Percentiles rank a stretch among this genome's conserved stretches.
phyloP scores from a whole-genome alignment of 257 asterid species.

The Ajuga chamaepitys region DNA sequence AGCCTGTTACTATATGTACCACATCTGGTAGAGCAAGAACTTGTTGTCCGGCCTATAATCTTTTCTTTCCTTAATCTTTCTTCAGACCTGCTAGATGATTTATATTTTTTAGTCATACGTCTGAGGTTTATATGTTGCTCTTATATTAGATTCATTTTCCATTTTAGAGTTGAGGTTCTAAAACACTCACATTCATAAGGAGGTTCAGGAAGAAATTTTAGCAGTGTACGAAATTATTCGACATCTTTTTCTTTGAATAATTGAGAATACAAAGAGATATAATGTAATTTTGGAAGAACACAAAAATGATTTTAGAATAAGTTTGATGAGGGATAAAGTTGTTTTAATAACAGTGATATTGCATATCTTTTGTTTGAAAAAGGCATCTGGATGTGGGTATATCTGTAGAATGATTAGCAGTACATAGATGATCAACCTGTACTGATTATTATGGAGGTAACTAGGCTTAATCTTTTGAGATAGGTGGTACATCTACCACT shows the following conservation, averaged over 20 bases:
- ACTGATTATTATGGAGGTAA: not conserved
- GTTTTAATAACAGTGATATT: not conserved
- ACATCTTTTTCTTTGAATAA: too few species aligned
- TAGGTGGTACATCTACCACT: not conserved
- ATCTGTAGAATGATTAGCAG: not conserved
- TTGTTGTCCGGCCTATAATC: too few species aligned
- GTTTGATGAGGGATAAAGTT: not conserved
- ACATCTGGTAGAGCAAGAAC: too few species aligned
- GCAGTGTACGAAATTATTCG: too few species aligned
- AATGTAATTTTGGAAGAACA: not conserved
- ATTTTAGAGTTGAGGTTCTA: not conserved
- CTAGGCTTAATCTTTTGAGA: not conserved
- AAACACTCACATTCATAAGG: not conserved
- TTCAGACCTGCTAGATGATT: conserved; percentile 1
- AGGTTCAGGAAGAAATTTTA: too few species aligned
- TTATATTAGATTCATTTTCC: not conserved
- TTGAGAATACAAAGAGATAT: not conserved
- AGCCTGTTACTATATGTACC: too few species aligned
- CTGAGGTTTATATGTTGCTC: not conserved
- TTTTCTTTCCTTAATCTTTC: not conserved
- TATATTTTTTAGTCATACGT: not conserved
- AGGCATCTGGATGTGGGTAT: not conserved
- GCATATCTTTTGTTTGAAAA: not conserved
- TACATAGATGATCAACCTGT: not conserved
- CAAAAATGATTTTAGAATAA: not conserved